Base-by-base conservation (phyloP, 164 flowering plant species). In the Kalanchoe fedtschenkoi region DNA sequence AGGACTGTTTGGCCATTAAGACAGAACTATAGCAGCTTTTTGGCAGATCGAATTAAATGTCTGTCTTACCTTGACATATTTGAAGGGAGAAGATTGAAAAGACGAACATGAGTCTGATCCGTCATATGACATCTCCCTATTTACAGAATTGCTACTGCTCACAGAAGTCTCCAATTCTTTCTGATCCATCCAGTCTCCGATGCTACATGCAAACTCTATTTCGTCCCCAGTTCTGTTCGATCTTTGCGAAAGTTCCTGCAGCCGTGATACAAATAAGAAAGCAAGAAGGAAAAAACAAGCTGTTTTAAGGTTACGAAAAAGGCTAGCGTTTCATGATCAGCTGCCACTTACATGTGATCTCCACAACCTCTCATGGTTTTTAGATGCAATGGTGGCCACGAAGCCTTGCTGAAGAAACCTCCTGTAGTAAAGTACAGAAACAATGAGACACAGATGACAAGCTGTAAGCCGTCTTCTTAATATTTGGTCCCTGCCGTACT, bases 401-500 rank as follows among this genome's bases (percentile, higher is more conserved):
- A 92, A 92, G 77, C 89, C 91, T 70, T 85, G 96, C 74, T 83
- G 96, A 62, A 84, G 81, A 73, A 75, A 68, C 74, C 83, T 87
- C 84, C 98, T 92, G 85, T 67, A 19, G 34, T 6, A 1, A 34
- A 58, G 56, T 11, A 26, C 56, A 26, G 3, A 51, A 26, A 37
- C 16, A 33, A 58, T 58, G 28, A n/a, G 41, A 58, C 14, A 1
- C 21, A 33, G 16, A 33, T n/a, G n/a, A n/a, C n/a, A n/a, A n/a
- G n/a, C n/a, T n/a, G 56, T 51, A 21, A 51, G 11, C 24, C 29
- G n/a, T 37, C 39, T 37, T 37, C n/a, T n/a, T n/a, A n/a, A n/a
- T n/a, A n/a, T n/a, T n/a, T n/a, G n/a, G n/a, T n/a, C n/a, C n/a
- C n/a, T n/a, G n/a, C n/a, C n/a, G n/a, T 37, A 3, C 8, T 37